Evolutionary conservation across 1,139 yeast genomes (phyloP).

Genomic region (Debaryomycetaceae sp.): DNA sequence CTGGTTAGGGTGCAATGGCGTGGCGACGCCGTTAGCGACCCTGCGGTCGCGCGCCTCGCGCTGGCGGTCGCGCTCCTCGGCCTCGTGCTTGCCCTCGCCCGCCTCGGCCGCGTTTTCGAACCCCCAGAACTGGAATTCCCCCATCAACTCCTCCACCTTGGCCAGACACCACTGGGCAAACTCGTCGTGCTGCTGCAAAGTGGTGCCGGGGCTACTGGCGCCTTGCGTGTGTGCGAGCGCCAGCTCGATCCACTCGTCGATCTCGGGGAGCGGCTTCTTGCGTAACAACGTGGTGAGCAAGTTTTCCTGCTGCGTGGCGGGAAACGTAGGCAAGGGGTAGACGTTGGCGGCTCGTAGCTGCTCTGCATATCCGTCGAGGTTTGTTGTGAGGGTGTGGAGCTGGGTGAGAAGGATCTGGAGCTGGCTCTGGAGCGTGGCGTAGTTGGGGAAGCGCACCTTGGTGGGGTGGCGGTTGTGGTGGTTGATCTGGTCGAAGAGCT

Average conservation of each 20-base stretch:
- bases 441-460: constrained; percentile 36
- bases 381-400: constrained; percentile 64
- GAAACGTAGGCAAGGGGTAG: constrained; percentile 79
- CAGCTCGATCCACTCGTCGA: constrained; percentile 74
- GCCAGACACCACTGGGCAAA: constrained; percentile 61
- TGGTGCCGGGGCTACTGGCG: constrained; percentile 6
- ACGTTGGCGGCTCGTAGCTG: constrained; percentile 64
- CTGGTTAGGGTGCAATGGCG: constrained; percentile 32
- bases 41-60: constrained; percentile 24
- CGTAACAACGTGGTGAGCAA: constrained; percentile 77
- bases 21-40: constrained; percentile 29
- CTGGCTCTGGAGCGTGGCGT: constrained; percentile 62
- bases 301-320: constrained; percentile 79
- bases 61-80: constrained; percentile 24
- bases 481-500: constrained; percentile 40
- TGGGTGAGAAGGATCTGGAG: constrained; percentile 81
- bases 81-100: constrained; percentile 38
- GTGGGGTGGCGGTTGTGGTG: constrained; percentile 37
- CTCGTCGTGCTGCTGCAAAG: constrained; percentile 42
- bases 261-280: constrained; percentile 86
- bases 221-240: constrained; percentile 36
- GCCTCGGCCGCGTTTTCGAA: constrained; percentile 50
- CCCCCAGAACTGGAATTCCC: constrained; percentile 60
- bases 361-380: constrained; percentile 59
- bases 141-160: constrained; percentile 47